Conservation (phyloP, 2,329 filamentous ascomycete species). For the Monilinia fructicola region DNA sequence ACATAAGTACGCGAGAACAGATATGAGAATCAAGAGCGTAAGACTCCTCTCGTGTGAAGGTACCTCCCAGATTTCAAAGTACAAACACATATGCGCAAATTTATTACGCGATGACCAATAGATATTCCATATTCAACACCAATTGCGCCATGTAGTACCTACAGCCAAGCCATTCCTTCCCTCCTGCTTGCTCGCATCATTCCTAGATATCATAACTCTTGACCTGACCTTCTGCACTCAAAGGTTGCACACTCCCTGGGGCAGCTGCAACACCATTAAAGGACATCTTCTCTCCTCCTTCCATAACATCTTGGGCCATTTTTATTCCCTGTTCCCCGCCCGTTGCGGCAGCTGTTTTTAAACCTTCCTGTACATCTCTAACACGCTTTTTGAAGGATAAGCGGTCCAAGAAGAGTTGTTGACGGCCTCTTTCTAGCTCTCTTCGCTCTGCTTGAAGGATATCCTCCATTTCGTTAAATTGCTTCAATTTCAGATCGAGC, state of each 20-base stretch:
- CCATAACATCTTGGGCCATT: conserved; percentile 41
- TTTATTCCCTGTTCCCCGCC: conserved; percentile 43
- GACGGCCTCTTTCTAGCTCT: conserved; percentile 86
- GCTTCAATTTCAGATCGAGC: conserved; percentile 90
- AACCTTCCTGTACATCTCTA: conserved; percentile 73
- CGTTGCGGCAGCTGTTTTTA: conserved; percentile 52
- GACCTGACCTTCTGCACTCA: conserved; percentile 54
- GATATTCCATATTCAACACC: conserved; percentile 35
- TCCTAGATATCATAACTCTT: conserved; percentile 46
- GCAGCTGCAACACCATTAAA: conserved; percentile 50
- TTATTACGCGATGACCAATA: conserved; percentile 24
- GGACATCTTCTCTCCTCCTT: conserved; percentile 48
- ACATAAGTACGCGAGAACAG: conserved; percentile 2
- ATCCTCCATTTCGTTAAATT: conserved; percentile 94
- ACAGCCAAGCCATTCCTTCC: conserved; percentile 17
- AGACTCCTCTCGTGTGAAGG: conserved; percentile 16
- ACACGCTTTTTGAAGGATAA: conserved; percentile 87
- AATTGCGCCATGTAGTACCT: conserved; percentile 33
- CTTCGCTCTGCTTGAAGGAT: conserved; percentile 88
- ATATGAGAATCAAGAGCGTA: conserved; percentile 11
- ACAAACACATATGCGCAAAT: conserved; percentile 16
- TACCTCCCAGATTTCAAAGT: conserved; percentile 9
- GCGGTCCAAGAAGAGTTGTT: conserved; percentile 91
- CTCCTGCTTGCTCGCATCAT: conserved; percentile 21
- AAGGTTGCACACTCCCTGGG: conserved; percentile 51